phyloP scores from a whole-genome alignment of 345 rosid species.

The Toxicodendron radicans region DNA sequence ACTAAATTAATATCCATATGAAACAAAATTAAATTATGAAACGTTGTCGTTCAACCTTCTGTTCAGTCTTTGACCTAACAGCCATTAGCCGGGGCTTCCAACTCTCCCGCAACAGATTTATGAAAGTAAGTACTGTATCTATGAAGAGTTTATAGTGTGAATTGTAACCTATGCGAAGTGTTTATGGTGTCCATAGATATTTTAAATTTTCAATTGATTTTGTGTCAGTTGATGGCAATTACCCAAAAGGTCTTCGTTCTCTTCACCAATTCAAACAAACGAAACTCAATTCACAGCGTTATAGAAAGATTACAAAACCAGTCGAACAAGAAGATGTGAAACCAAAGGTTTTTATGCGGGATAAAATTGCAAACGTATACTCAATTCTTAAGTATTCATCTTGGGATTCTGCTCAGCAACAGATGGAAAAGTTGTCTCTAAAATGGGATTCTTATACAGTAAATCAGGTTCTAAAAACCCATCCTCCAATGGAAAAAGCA shows the following conservation, averaged over 20 bases:
- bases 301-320: constrained; percentile 19
- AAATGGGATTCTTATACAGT: constrained; percentile 85
- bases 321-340: constrained; percentile 20
- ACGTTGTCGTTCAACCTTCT: constrained; percentile 43
- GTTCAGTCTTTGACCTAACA: too few species aligned
- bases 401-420: constrained; percentile 76
- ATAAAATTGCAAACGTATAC: constrained; percentile 51
- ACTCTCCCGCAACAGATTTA: too few species aligned
- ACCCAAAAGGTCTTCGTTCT: constrained; percentile 31
- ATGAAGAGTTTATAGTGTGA: neutral
- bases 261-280: constrained; percentile 39
- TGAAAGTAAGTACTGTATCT: too few species aligned
- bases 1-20: too few species aligned
- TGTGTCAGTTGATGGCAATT: constrained; percentile 12
- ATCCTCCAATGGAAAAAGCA: constrained; percentile 92
- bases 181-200: constrained; percentile 13
- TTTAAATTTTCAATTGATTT: constrained; percentile 21
- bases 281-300: constrained; percentile 20
- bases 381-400: constrained; percentile 66
- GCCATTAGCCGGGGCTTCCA: too few species aligned
- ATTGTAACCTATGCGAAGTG: constrained; percentile 23
- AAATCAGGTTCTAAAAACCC: constrained; percentile 73
- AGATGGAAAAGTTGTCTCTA: constrained; percentile 40
- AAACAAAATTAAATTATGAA: too few species aligned
- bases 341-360: constrained; percentile 52